Percentiles rank a stretch among this genome's conserved stretches.
These are phyloP conservation scores for Backusella parvicylindrica DNA, from an alignment of 192 early-diverging fungal species.

Conservation along the genomic window DNA sequence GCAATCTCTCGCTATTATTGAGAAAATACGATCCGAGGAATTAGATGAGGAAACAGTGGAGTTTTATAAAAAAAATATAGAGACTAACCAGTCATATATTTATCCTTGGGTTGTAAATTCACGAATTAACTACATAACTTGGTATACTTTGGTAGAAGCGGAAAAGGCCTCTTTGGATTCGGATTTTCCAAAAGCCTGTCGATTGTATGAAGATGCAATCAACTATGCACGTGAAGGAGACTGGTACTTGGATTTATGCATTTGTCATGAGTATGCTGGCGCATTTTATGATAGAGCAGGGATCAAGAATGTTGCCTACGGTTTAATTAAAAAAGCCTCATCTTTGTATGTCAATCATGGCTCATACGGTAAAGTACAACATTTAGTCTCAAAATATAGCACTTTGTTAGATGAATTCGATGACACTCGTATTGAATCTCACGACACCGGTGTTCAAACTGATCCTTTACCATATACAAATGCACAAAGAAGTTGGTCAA, in stretches of 20 bases:
- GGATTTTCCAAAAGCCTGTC: conserved; percentile 9
- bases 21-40: conserved; percentile 10
- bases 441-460: conserved; percentile 23
- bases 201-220: conserved; percentile 31
- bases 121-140: conserved; percentile 16
- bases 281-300: conserved; percentile 22
- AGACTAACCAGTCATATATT: conserved; percentile 10
- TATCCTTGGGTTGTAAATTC: conserved; percentile 16
- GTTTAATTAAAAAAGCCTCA: conserved; percentile 22
- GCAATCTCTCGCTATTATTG: conserved; percentile 24
- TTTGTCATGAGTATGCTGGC: conserved; percentile 31
- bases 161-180: conserved; percentile 11
- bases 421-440: conserved; percentile 8
- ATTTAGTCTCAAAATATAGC: conserved; percentile 17
- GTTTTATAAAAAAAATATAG: neutral
- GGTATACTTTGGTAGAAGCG: conserved; percentile 30
- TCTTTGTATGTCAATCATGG: conserved; percentile 14
- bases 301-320: conserved; percentile 22
- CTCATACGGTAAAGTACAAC: conserved; percentile 30
- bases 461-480: conserved; percentile 19
- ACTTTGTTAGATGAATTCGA: conserved; percentile 11
- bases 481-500: conserved; percentile 15
- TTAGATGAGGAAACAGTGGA: neutral
- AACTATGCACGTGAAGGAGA: conserved; percentile 20
- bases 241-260: conserved; percentile 28